phyloP scores from a whole-genome alignment of 345 rosid genomes.

The Eutrema heterophyllum region DNA sequence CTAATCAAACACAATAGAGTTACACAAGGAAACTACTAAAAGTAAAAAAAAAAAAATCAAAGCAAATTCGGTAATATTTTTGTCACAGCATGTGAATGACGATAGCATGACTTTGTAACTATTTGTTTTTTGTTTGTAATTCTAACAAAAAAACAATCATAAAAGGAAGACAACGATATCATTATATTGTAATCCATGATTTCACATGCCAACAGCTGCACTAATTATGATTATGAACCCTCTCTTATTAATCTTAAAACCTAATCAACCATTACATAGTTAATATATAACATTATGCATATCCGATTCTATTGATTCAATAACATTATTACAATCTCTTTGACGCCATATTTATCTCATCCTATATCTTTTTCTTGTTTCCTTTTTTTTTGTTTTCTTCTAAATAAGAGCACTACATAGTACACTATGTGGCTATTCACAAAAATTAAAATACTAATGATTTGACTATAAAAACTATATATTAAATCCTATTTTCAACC shows the following conservation, averaged over 20 bases:
- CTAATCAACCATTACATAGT: constrained; percentile 21
- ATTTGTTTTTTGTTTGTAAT: not conserved
- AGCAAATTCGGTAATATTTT: not conserved
- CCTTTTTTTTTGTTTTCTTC: not conserved
- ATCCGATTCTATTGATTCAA: not conserved
- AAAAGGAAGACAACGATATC: constrained; percentile 22
- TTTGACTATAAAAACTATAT: constrained; percentile 11
- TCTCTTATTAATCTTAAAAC: constrained; percentile 22
- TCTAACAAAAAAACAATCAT: constrained; percentile 14
- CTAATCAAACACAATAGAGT: not conserved
- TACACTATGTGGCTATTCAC: not conserved
- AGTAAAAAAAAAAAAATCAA: not conserved
- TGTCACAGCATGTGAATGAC: not conserved
- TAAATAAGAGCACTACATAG: not conserved
- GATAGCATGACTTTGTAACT: not conserved
- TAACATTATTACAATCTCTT: constrained; percentile 5
- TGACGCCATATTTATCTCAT: not conserved
- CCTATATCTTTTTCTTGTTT: not conserved
- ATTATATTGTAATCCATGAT: constrained; percentile 29
- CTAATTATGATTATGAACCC: not conserved
- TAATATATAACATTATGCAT: not conserved
- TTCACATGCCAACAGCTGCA: constrained; percentile 33
- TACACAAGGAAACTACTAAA: not conserved
- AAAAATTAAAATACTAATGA: not conserved
- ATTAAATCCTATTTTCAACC: constrained; percentile 10